A percentile compares a stretch with the other conserved stretches of the same genome.
Conservation (phyloP, 2,329 filamentous ascomycete genomes). For the Cercospora berteroae region DNA sequence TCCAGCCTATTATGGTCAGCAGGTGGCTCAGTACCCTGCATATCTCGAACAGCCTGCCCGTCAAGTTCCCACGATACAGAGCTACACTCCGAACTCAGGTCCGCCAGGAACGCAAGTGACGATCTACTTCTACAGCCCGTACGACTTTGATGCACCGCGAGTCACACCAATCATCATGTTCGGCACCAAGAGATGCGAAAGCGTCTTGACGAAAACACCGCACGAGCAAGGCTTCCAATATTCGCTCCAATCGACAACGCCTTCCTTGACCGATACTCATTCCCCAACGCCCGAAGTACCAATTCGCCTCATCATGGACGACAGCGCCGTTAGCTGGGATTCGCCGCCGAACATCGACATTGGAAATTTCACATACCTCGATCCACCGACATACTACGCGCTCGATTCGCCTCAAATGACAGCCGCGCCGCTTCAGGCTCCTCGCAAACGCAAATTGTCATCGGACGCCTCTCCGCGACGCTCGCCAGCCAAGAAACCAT, state of each 20-base stretch:
- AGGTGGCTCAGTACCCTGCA: conserved; percentile 60
- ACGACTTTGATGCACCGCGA: conserved; percentile 64
- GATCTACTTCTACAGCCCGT: conserved; percentile 71
- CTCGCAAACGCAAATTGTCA: conserved; percentile 58
- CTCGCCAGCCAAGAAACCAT: conserved; percentile 47
- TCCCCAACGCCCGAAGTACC: conserved; percentile 57
- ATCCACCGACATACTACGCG: conserved; percentile 30
- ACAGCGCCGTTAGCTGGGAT: conserved; percentile 36
- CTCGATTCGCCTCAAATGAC: conserved; percentile 33
- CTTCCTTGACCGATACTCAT: conserved; percentile 59
- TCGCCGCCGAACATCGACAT: conserved; percentile 51
- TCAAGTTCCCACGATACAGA: conserved; percentile 63
- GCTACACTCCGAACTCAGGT: conserved; percentile 68
- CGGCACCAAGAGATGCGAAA: conserved; percentile 70
- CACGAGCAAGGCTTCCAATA: conserved; percentile 65
- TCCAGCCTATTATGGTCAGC: conserved; percentile 49
- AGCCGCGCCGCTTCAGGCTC: conserved; percentile 25
- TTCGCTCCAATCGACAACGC: conserved; percentile 68
- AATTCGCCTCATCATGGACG: conserved; percentile 60
- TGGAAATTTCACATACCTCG: conserved; percentile 59
- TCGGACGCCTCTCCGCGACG: conserved; percentile 49
- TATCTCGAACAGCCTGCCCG: conserved; percentile 64
- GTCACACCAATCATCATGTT: conserved; percentile 64
- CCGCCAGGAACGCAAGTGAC: conserved; percentile 67
- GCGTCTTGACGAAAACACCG: conserved; percentile 59